phyloP scores from a whole-genome alignment of 2,329 filamentous ascomycete species.

The Ophiostoma populinum region DNA sequence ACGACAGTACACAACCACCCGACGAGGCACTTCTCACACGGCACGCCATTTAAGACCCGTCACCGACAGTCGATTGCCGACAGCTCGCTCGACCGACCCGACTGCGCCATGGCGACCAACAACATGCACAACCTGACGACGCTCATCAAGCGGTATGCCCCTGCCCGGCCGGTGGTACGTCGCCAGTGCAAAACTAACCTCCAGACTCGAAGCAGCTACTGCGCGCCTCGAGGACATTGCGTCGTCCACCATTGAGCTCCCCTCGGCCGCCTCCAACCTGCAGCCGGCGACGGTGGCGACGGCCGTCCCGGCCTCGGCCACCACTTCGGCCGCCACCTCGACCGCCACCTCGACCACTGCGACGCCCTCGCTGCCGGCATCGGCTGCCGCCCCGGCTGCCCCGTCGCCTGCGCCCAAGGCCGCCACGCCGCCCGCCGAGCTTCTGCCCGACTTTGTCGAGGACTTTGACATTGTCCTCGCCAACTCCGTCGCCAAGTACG shows the following conservation, averaged over 20 bases:
- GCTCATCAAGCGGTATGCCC: constrained; percentile 82
- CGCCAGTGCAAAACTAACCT: constrained; percentile 27
- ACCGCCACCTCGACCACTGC: constrained; percentile 17
- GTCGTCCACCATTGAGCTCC: constrained; percentile 48
- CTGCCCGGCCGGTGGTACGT: no score
- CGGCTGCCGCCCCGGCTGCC: constrained; percentile 18
- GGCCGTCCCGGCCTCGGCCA: constrained; percentile 21
- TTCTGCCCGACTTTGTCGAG: constrained; percentile 60
- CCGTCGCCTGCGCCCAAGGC: constrained; percentile 24
- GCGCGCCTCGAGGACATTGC: constrained; percentile 94
- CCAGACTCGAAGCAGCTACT: constrained; percentile 89
- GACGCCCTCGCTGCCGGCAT: constrained; percentile 20
- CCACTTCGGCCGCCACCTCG: constrained; percentile 16
- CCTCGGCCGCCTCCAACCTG: constrained; percentile 30
- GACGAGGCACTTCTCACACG: no score
- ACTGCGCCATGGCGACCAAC: constrained; percentile 46
- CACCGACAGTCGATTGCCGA: no score
- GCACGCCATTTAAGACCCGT: no score
- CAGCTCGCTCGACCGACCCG: not conserved
- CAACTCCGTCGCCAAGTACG: constrained; percentile 59
- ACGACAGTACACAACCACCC: no score
- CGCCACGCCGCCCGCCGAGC: constrained; percentile 27
- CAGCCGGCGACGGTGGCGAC: no score
- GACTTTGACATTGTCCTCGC: constrained; percentile 73
- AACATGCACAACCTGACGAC: constrained; percentile 96